A percentile compares a stretch with the other conserved stretches of the same genome.
Evolutionary conservation across 257 asterid species (phyloP).

Genomic region (Solanum lignicaule): DNA sequence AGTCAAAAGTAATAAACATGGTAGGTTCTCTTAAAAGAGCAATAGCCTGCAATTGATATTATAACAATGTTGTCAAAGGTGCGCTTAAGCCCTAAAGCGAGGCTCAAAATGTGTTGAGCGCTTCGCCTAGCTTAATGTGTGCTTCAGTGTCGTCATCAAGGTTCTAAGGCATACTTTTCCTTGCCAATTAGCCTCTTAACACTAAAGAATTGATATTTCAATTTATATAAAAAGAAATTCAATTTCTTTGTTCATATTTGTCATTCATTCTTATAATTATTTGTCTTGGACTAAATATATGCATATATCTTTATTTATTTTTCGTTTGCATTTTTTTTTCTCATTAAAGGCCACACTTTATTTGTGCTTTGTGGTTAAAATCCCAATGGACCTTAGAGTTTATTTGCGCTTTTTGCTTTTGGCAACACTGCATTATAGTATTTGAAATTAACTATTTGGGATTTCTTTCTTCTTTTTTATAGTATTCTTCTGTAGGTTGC

Average conservation of each 20-base stretch:
- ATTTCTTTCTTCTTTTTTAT: background rate
- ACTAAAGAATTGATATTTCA: background rate
- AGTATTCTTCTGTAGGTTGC: background rate
- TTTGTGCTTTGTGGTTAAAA: background rate
- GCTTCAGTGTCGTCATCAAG: background rate
- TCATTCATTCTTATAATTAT: background rate
- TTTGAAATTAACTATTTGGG: background rate
- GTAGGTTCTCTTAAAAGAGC: background rate
- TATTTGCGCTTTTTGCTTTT: background rate
- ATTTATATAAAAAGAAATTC: background rate
- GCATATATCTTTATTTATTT: background rate
- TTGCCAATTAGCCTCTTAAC: background rate
- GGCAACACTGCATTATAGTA: background rate
- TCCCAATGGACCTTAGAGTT: background rate
- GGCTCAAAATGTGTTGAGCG: background rate
- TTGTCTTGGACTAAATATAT: background rate
- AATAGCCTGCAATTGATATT: background rate
- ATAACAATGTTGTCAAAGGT: background rate
- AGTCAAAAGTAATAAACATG: background rate
- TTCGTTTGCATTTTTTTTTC: background rate
- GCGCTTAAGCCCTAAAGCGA: background rate
- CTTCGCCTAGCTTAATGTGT: background rate
- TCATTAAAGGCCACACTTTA: background rate
- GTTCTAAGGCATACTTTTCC: background rate
- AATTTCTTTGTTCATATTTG: background rate